Evolutionary conservation across 208 protist genomes (phyloP), one percentile per base, ranked within the genome.

Genomic region (Leishmania martiniquensis): DNA sequence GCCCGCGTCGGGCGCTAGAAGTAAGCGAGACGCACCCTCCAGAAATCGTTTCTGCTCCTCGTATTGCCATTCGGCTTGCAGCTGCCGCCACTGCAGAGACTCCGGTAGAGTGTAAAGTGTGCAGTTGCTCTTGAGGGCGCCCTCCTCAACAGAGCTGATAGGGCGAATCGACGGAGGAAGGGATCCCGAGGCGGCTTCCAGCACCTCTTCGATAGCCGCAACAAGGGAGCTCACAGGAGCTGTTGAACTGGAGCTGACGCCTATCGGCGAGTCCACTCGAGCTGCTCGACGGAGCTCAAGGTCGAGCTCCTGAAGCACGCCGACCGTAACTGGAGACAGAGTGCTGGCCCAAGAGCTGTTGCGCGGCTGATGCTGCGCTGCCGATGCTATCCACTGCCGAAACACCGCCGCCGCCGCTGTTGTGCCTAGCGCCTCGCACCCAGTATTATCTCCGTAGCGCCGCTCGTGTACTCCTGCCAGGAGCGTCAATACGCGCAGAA

Each of bases 401-500:
- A 84, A 77, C 10, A 84, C 25, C 4, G 59, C 70, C 17, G 75
- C 80, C 4, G 80, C 75, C 2, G 62, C 75, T 17, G 75, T 34
- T 25, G 76, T 70, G 37, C 15, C 34, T 0, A 78, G 55, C 17
- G 63, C 51, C 57, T 71, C 77, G 37, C 60, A 22, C 47, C 42
- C 60, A 22, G 60, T 45, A 45, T 29, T 29, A 25, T 39, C 69
- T 44, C 10, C n/a, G 15, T 25, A 42, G n/a, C 9, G 32, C 52
- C 70, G 60, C 69, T 52, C 72, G n/a, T 70, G 37, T 45, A 87
- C 10, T 13, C 84, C 84, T 34, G 75, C 47, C 15, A 86, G 60
- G 10, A 92, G 72, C 15, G 78, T 65, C 70, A 90, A 45, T 1
- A 85, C 49, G 39, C 89, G 84, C 45, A 93, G 66, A 70, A 90